A percentile compares a stretch with the other conserved stretches of the same genome.
phyloP scores from a whole-genome alignment of 805 yeast genomes.

The Debaryomyces prosopidis region DNA sequence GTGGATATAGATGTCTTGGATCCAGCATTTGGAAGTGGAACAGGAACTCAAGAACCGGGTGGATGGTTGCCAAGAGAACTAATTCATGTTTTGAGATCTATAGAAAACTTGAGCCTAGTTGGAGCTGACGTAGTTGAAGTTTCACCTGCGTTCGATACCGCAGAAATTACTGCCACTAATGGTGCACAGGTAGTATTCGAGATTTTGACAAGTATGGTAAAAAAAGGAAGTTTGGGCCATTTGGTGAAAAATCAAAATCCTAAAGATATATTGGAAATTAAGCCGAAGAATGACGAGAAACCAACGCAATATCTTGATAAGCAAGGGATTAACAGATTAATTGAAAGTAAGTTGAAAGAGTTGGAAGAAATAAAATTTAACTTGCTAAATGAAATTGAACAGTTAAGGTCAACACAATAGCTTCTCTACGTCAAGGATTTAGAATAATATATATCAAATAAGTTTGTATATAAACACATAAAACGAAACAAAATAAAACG shows the following conservation, averaged over 20 bases:
- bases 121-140: constrained; percentile 63
- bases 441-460: neutral
- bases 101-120: constrained; percentile 47
- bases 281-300: constrained; percentile 4
- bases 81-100: constrained; percentile 45
- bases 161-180: constrained; percentile 66
- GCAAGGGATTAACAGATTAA: neutral
- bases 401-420: constrained; percentile 2
- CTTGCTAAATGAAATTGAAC: constrained; percentile 10
- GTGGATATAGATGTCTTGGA: constrained; percentile 73
- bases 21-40: constrained; percentile 59
- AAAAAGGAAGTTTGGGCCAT: constrained; percentile 42
- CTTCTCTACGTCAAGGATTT: neutral
- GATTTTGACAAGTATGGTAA: constrained; percentile 72
- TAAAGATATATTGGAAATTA: constrained; percentile 7
- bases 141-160: constrained; percentile 62
- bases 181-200: constrained; percentile 75
- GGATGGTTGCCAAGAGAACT: constrained; percentile 59
- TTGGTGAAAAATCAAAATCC: constrained; percentile 9
- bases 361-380: constrained; percentile 13
- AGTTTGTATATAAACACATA: neutral
- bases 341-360: constrained; percentile 11
- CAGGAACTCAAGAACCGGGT: constrained; percentile 62
- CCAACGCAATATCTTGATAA: neutral
- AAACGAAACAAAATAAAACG: too few relatives aligned